Base-by-base conservation (phyloP, 139 green algal species). In the Tetradesmus lagerheimii region DNA sequence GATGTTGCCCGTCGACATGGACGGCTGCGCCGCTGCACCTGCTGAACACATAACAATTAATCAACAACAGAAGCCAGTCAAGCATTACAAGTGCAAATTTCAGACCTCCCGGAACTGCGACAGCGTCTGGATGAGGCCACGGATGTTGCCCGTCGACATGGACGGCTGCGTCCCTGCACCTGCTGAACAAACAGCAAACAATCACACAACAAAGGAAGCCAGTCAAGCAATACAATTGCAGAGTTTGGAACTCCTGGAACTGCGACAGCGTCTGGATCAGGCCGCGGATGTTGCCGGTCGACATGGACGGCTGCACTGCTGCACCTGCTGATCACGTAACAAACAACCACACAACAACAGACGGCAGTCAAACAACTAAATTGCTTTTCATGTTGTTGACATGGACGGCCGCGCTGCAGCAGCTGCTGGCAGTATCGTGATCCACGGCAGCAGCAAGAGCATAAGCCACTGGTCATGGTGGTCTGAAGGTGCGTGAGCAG, bases 91-190 rank as follows among this genome's bases (percentile, higher is more conserved):
- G n/a, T n/a, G n/a, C n/a, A n/a, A n/a, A n/a, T n/a, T n/a, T n/a
- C n/a, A n/a, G n/a, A 97, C 88, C 67, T 99, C 97, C 43, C 95
- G 93, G 93, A 97, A 99, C 92, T 99, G 93, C 37, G 97, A 96
- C 85, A 99, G 94, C 2, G 93, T 91, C 27, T 94, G 84, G 35
- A 98, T 97, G 31, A 98, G 92, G 77, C 92, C 90, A 20, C 91
- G 90, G 91, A 98, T 98, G 89, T 89, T 91, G 74, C 81, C 34
- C 14, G 80, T 83, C 16, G 77, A 90, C 92, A 96, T 92, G 27
- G 45, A 67, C 38, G 77, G 34, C 57, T 29, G 39, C 47, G 5
- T 50, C 31, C 34, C 71, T 23, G 53, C 62, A 34, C 43, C 66
- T 76, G 85, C 71, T 35, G 31, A n/a, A n/a, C n/a, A n/a, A n/a